Base-by-base conservation (phyloP, 768 basidiomycete genomes). In the Russula sp. region DNA sequence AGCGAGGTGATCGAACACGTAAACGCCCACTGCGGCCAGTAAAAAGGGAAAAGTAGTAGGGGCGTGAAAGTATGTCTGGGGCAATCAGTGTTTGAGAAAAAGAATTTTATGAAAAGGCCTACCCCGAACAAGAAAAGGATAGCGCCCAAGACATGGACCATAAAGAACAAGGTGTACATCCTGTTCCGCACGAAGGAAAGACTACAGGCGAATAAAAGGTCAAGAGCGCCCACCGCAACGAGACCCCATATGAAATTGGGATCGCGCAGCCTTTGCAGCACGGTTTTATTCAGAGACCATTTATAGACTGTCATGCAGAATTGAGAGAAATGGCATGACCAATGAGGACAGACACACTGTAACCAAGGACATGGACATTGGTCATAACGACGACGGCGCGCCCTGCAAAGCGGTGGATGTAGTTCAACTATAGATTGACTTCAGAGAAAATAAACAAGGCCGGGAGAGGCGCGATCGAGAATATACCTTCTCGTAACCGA, bases 351-450 rank as follows among this genome's bases (percentile, higher is more conserved):
- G 20, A 70, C 75, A 63, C 58, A 76, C 81, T 67, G 68, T 75
- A 82, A 6, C 77, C 75, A 20, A 79, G 0, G 27, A 71, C 72
- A 57, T 82, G 81, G 1, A 81, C 63, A 32, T 81, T 76, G 5
- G 75, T 71, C 10, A 76, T 71, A 27, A 81, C 32, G 22, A 78
- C 74, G 32, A 80, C 53, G 59, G 80, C 62, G 5, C 74, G 62
- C 14, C 84, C 84, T 1, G 75, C 72, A 70, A 78, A 80, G n/a
- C 83, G 81, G 69, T 85, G 84, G 31, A 85, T 70, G 69, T 74
- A 82, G 70, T 83, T 83, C 61, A 82, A 69, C 77, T 83, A 48
- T 20, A 65, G 51, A 64, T 63, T 51, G 67, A 62, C 16, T 34
- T n/a, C 42, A n/a, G 47, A 18, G 6, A 14, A 54, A 31, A 50